These are phyloP conservation scores for Anthostomella pinea DNA, from an alignment of 2,329 filamentous ascomycete genomes.

Conservation along the genomic window DNA sequence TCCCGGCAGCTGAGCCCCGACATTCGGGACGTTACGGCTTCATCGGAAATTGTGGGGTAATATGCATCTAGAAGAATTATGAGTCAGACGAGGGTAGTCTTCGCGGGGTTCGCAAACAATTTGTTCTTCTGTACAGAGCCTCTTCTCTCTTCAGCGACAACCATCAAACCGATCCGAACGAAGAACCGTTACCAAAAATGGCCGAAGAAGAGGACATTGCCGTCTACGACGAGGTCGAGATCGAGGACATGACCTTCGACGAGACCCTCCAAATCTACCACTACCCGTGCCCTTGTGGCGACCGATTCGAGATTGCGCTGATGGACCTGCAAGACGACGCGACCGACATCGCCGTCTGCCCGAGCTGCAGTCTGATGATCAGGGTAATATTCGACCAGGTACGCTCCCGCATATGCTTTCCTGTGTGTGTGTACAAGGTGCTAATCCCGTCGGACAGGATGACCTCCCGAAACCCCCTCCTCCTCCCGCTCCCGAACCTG, in stretches of 20 bases:
- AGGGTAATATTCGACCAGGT: constrained; percentile 88
- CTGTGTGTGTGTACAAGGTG: not conserved
- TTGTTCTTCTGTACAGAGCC: too few relatives aligned
- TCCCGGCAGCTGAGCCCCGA: constrained; percentile 9
- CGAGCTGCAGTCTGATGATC: constrained; percentile 96
- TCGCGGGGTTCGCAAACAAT: too few relatives aligned
- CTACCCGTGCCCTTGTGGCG: constrained; percentile 95
- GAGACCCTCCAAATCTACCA: constrained; percentile 80
- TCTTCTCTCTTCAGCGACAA: too few relatives aligned
- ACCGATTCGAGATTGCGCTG: constrained; percentile 88
- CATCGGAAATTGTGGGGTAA: too few relatives aligned
- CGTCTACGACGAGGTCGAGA: constrained; percentile 97
- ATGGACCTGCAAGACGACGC: constrained; percentile 82
- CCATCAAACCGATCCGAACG: too few relatives aligned
- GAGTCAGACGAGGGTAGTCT: too few relatives aligned
- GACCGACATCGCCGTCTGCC: constrained; percentile 88
- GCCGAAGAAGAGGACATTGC: constrained; percentile 61
- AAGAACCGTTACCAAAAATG: constrained; percentile 50
- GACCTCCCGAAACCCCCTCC: constrained; percentile 29
- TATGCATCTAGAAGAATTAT: too few relatives aligned
- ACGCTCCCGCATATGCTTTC: constrained; percentile 29
- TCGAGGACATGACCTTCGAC: constrained; percentile 97
- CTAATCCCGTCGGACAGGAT: constrained; percentile 21
- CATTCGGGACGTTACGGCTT: too few relatives aligned
- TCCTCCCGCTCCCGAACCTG: constrained; percentile 20